phyloP scores from a whole-genome alignment of 2,329 filamentous ascomycete species.

The Clarireedia monteithiana region DNA sequence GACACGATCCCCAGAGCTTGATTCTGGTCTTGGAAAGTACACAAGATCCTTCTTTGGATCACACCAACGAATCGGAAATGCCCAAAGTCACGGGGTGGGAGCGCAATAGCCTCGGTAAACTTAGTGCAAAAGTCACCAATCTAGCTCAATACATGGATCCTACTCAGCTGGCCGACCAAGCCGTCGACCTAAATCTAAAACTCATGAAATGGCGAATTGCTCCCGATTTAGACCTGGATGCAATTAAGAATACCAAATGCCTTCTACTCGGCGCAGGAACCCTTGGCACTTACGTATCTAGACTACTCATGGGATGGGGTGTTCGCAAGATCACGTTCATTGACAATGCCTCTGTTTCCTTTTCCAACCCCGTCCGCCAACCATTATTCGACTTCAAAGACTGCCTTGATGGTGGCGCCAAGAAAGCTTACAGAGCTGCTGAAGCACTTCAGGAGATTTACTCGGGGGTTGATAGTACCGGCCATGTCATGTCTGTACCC shows the following conservation, averaged over 20 bases:
- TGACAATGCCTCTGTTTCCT: constrained; percentile 88
- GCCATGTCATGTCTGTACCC: constrained; percentile 77
- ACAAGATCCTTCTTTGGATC: constrained; percentile 5
- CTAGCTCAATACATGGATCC: constrained; percentile 94
- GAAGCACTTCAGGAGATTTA: constrained; percentile 79
- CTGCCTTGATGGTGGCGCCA: constrained; percentile 74
- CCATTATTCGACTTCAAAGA: constrained; percentile 88
- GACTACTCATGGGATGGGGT: constrained; percentile 91
- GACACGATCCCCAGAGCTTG: constrained; percentile 75
- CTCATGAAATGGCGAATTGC: constrained; percentile 98
- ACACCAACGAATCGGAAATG: constrained; percentile 40
- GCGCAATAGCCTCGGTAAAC: constrained; percentile 68
- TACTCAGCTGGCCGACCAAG: constrained; percentile 76
- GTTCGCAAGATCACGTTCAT: constrained; percentile 93
- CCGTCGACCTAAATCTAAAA: constrained; percentile 92
- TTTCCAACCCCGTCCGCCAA: constrained; percentile 92
- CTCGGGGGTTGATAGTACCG: constrained; percentile 75
- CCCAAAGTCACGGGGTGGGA: constrained; percentile 97
- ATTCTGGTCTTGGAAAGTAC: constrained; percentile 47
- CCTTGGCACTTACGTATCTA: constrained; percentile 85
- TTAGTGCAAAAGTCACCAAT: constrained; percentile 71
- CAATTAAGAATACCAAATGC: constrained; percentile 84
- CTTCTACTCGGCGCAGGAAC: constrained; percentile 88
- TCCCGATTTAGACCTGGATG: constrained; percentile 77
- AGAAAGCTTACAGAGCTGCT: constrained; percentile 76